These are phyloP conservation scores for Scalesia atractyloides DNA, from an alignment of 129 eudicot species.

Conservation along the genomic window DNA sequence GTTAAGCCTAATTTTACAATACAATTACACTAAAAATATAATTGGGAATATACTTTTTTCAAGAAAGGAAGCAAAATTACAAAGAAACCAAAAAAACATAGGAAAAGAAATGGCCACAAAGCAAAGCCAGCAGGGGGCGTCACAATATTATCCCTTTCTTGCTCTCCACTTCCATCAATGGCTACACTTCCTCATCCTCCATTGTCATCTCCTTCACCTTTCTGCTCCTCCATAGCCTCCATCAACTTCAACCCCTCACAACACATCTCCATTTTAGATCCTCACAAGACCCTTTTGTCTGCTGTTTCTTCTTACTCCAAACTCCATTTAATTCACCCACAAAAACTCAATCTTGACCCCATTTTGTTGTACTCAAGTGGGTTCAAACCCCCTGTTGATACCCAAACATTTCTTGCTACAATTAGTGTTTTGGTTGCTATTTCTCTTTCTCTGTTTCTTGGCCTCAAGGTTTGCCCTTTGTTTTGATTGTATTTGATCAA, in stretches of 20 bases:
- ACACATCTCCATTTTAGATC: conserved; percentile 35
- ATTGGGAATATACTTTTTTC: background rate
- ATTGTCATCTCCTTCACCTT: conserved; percentile 35
- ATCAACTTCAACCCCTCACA: conserved; percentile 29
- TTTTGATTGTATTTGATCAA: background rate
- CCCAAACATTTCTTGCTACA: conserved; percentile 81
- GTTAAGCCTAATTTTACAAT: too few relatives aligned
- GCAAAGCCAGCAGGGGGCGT: background rate
- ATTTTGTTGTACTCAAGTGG: conserved; percentile 60
- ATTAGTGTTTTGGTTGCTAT: conserved; percentile 81
- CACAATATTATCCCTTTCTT: conserved; percentile 25
- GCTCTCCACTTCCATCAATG: conserved; percentile 34
- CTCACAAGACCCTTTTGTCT: conserved; percentile 39
- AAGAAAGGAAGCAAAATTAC: background rate
- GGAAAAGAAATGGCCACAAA: conserved; percentile 47
- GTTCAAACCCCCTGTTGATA: conserved; percentile 65
- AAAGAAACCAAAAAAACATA: background rate
- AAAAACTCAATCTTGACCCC: conserved; percentile 41
- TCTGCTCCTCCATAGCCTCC: conserved; percentile 29
- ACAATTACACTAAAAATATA: too few relatives aligned
- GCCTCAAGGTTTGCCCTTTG: conserved; percentile 66
- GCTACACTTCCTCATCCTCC: conserved; percentile 44
- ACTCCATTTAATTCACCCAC: conserved; percentile 26
- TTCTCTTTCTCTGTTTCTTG: conserved; percentile 86
- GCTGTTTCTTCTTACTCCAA: conserved; percentile 32